Evolutionary conservation across 1,139 yeast species (phyloP).

Genomic region (Magnusiomyces tetraspermus): DNA sequence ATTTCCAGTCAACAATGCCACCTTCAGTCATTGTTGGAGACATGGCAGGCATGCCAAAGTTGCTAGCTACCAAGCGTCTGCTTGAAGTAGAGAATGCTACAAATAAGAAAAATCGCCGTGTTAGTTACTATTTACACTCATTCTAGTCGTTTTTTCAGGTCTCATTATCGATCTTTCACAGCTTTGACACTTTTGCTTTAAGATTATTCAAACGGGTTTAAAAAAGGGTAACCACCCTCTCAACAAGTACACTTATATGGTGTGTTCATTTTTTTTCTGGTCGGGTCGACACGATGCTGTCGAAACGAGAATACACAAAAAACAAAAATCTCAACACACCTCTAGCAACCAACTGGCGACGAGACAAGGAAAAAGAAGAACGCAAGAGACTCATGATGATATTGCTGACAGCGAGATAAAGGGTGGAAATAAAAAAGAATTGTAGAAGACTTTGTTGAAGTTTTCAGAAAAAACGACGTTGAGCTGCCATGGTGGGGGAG

Average conservation of each 20-base stretch:
- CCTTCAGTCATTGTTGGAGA: conserved; percentile 98
- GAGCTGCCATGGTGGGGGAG: too few relatives aligned
- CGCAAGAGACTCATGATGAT: conserved; percentile 5
- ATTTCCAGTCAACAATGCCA: conserved; percentile 91
- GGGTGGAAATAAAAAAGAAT: not conserved
- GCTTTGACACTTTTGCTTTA: too few relatives aligned
- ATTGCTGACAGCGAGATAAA: not conserved
- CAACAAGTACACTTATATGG: too few relatives aligned
- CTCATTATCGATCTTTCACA: too few relatives aligned
- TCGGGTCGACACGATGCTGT: too few relatives aligned
- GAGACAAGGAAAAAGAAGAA: not conserved
- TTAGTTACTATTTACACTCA: too few relatives aligned
- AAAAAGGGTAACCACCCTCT: too few relatives aligned
- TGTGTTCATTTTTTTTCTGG: too few relatives aligned
- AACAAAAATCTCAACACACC: conserved; percentile 2
- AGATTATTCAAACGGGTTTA: too few relatives aligned
- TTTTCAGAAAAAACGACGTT: too few relatives aligned
- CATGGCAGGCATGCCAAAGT: conserved; percentile 95
- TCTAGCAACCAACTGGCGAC: conserved; percentile 2
- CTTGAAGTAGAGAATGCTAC: conserved; percentile 7
- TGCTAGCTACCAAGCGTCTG: conserved; percentile 36
- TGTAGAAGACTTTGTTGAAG: too few relatives aligned
- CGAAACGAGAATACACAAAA: not conserved
- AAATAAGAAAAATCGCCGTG: not conserved
- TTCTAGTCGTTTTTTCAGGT: too few relatives aligned